Evolutionary conservation across 108 stramenopile species (phyloP).

Genomic region (Cyclotella atomus): DNA sequence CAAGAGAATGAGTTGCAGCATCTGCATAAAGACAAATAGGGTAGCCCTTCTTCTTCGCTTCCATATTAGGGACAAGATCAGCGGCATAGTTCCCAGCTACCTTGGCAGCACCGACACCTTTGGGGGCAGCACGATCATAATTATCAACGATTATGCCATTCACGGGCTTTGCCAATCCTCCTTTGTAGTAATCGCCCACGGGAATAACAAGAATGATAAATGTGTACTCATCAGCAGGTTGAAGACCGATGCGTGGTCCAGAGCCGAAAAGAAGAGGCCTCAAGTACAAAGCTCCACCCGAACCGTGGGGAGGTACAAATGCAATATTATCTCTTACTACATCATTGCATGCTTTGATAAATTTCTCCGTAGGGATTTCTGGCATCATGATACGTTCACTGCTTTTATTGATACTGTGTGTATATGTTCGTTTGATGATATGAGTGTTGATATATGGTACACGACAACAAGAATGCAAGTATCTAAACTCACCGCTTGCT

Average conservation of each 20-base stretch:
- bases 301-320: conserved; percentile 97
- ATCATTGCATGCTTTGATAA: conserved; percentile 89
- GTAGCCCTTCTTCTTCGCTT: conserved; percentile 95
- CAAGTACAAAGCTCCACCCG: conserved; percentile 94
- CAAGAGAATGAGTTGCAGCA: conserved; percentile 85
- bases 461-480: background rate
- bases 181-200: conserved; percentile 99
- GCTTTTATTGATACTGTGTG: conserved; percentile 44
- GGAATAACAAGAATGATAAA: conserved; percentile 94
- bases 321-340: conserved; percentile 94
- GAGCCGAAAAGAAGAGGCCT: conserved; percentile 95
- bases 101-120: conserved; percentile 96
- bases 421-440: background rate
- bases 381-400: conserved; percentile 94
- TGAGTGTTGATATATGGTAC: background rate
- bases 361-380: conserved; percentile 78
- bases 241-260: conserved; percentile 95
- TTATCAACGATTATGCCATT: conserved; percentile 91
- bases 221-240: conserved; percentile 98
- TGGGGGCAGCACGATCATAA: conserved; percentile 97
- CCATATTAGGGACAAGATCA: conserved; percentile 95
- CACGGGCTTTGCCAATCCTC: conserved; percentile 89
- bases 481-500: conserved; percentile 67
- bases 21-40: conserved; percentile 97
- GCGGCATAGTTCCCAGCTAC: conserved; percentile 99